Percentiles rank a stretch among this genome's conserved stretches.
Evolutionary conservation across 305 asterid species (phyloP).

Genomic region (Caryopteris hybrid): DNA sequence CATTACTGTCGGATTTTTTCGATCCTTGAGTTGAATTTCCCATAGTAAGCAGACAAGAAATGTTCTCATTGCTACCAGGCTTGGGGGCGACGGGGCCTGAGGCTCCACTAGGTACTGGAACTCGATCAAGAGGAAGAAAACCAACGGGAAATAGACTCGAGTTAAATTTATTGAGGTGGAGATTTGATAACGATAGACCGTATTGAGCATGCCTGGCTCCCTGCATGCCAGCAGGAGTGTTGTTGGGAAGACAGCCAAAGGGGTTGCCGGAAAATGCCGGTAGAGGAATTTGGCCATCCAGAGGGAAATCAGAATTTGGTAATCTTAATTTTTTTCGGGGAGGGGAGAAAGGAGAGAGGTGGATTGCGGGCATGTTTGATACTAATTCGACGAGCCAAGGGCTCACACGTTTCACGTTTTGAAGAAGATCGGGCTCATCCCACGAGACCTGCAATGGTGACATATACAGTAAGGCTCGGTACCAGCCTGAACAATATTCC

Average conservation of each 20-base stretch:
- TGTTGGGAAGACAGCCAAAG: slow-evolving; percentile 52
- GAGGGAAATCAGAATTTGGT: slow-evolving; percentile 53
- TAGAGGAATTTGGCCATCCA: slow-evolving; percentile 46
- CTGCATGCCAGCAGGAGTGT: slow-evolving; percentile 99
- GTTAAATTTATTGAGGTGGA: slow-evolving; percentile 41
- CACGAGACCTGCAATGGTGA: slow-evolving; percentile 60
- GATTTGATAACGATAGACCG: slow-evolving; percentile 53
- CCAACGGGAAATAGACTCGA: slow-evolving; percentile 41
- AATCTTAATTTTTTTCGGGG: slow-evolving; percentile 62
- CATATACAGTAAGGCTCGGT: neutral
- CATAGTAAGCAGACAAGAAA: slow-evolving; percentile 58
- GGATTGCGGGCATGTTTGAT: slow-evolving; percentile 63
- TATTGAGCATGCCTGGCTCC: slow-evolving; percentile 99
- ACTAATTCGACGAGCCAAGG: slow-evolving; percentile 90
- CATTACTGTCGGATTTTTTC: slow-evolving; percentile 22
- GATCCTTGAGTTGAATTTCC: slow-evolving; percentile 41
- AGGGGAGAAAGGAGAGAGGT: slow-evolving; percentile 68
- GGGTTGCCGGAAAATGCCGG: slow-evolving; percentile 50
- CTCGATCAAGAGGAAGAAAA: slow-evolving; percentile 25
- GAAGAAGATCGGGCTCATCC: slow-evolving; percentile 95
- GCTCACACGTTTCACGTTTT: slow-evolving; percentile 77
- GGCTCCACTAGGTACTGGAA: slow-evolving; percentile 21
- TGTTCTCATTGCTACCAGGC: slow-evolving; percentile 29
- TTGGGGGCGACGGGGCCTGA: slow-evolving; percentile 26
- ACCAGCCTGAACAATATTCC: neutral